Evolutionary conservation across 768 basidiomycete genomes (phyloP), one percentile per base, ranked within the genome.

Genomic region (Dentipellis fragilis): DNA sequence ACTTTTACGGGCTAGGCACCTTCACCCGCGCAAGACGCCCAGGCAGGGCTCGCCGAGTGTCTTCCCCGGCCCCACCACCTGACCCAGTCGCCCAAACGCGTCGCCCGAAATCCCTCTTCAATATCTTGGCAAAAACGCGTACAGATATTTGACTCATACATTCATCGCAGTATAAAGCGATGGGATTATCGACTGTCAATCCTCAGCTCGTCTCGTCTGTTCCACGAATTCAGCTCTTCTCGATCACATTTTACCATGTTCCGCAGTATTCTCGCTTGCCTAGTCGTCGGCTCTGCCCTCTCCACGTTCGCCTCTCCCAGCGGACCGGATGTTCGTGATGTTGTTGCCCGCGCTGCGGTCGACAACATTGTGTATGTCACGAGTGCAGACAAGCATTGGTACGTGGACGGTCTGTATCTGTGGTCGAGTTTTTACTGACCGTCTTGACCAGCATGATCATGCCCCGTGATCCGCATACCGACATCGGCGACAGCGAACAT

Each of bases 291-390:
- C 50, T 40, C 29, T 12, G 50, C 39, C 14, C 55, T 56, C 23
- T 29, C 49, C 19, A 50, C 35, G 10, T 23, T 57, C 19, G 56
- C 51, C 51, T 52, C 51, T n/a, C 56, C 56, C 36, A 46, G 23
- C 42, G 52, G 52, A 53, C 39, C 40, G 11, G 37, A 46, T 17
- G 12, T 42, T n/a, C 52, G 42, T 12, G 29, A 14, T 19, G 10
- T 52, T 36, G 42, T 34, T 29, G 17, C 45, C 17, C 56, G 56
- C 36, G 22, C 16, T n/a, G 57, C 60, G 1, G 59, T 59, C 22
- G 78, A 79, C 59, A 81, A 81, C 59, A 77, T 76, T 55, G 80
- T 81, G 57, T 75, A 70, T 57, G 69, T 81, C 29, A 77, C 73
- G 1, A 68, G 73, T 58, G 66, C 69, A 2, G 65, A 70, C 23